These are phyloP conservation scores for Leccinum subtestaceum DNA, from an alignment of 768 basidiomycete genomes.

Conservation along the genomic window DNA sequence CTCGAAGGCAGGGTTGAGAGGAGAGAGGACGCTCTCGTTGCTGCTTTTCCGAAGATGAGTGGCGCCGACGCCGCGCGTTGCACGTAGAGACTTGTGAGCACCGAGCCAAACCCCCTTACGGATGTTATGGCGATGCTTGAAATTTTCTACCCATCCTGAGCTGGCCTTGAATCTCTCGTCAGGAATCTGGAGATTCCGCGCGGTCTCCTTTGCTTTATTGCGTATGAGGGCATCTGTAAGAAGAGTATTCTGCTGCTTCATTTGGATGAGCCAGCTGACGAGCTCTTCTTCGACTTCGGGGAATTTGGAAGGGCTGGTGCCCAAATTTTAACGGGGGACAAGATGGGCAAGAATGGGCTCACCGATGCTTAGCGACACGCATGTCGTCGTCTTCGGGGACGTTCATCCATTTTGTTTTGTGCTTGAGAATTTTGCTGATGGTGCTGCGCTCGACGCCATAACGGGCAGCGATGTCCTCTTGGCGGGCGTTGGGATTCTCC, in stretches of 20 bases:
- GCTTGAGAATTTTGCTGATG: conserved; percentile 89
- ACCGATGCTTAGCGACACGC: conserved; percentile 71
- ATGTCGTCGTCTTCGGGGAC: conserved; percentile 57
- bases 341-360: conserved; percentile 14
- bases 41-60: conserved; percentile 38
- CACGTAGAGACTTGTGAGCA: conserved; percentile 35
- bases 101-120: conserved; percentile 59
- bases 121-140: conserved; percentile 80
- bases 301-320: conserved; percentile 70
- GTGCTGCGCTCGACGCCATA: conserved; percentile 88
- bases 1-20: conserved; percentile 40
- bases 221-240: conserved; percentile 68
- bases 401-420: conserved; percentile 79
- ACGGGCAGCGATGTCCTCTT: conserved; percentile 77
- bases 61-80: conserved; percentile 30
- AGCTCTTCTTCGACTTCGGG: conserved; percentile 71
- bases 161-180: conserved; percentile 88
- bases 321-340: conserved; percentile 7
- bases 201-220: conserved; percentile 66
- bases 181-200: conserved; percentile 49
- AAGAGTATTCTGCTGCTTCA: conserved; percentile 42
- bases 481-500: conserved; percentile 64
- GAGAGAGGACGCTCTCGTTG: conserved; percentile 36
- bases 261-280: conserved; percentile 56
- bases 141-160: conserved; percentile 89